Conservation (phyloP, 1,284 basidiomycete genomes). For the Marasmius oreades region DNA sequence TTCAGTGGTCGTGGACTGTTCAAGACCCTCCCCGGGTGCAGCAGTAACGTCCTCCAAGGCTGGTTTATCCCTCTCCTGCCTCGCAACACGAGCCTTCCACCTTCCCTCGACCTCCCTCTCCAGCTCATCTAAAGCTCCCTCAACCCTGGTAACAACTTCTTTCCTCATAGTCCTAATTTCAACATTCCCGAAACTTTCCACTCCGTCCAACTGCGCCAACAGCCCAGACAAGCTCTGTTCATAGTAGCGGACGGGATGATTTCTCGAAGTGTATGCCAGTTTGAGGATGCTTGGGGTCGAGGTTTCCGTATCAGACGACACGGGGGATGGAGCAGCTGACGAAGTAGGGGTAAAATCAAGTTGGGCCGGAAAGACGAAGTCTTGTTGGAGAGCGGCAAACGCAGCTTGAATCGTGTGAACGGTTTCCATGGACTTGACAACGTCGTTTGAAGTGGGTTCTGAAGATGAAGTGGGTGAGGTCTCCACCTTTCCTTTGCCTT, state of each 20-base stretch:
- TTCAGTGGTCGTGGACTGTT: too few relatives aligned
- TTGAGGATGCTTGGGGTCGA: slow-evolving; percentile 23
- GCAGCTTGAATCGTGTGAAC: slow-evolving; percentile 34
- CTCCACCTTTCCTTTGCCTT: slow-evolving; percentile 31
- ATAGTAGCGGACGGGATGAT: slow-evolving; percentile 56
- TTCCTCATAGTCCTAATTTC: slow-evolving; percentile 46
- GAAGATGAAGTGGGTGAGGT: not conserved
- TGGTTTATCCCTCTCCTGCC: slow-evolving; percentile 6
- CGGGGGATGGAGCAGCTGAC: slow-evolving; percentile 16
- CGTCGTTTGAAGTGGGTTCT: slow-evolving; percentile 26
- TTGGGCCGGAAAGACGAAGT: slow-evolving; percentile 39
- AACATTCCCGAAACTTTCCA: slow-evolving; percentile 54
- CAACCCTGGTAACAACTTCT: slow-evolving; percentile 48
- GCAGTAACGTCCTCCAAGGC: not conserved
- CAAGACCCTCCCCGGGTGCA: too few relatives aligned
- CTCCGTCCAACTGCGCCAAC: slow-evolving; percentile 49
- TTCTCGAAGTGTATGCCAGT: slow-evolving; percentile 48
- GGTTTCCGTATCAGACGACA: slow-evolving; percentile 14
- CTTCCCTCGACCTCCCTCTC: slow-evolving; percentile 35
- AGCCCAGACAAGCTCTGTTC: slow-evolving; percentile 53
- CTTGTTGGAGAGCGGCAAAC: slow-evolving; percentile 32
- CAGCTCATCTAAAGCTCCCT: slow-evolving; percentile 48
- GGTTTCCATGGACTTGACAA: slow-evolving; percentile 28
- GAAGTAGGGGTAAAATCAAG: slow-evolving; percentile 35
- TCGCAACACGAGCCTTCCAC: slow-evolving; percentile 16